Percentiles rank a stretch among this genome's conserved stretches.
These are phyloP conservation scores for Colletotrichum chrysophilum DNA, from an alignment of 2,329 filamentous ascomycete genomes.

Conservation along the genomic window DNA sequence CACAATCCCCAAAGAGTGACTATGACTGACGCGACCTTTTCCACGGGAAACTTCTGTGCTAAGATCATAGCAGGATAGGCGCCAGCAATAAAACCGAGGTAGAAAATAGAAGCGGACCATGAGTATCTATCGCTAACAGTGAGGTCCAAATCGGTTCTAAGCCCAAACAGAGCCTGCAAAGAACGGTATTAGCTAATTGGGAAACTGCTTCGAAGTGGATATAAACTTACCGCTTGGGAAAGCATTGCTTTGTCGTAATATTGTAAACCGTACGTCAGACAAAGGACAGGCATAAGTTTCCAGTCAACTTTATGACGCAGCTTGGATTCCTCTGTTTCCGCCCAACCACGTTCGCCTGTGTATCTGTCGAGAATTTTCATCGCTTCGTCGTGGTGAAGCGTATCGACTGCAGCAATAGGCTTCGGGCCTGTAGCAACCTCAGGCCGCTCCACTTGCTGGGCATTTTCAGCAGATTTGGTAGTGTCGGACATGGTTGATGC, in stretches of 20 bases:
- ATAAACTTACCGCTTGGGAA: constrained; percentile 38
- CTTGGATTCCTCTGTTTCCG: constrained; percentile 44
- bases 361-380: constrained; percentile 45
- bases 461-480: constrained; percentile 19
- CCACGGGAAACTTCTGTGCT: constrained; percentile 30
- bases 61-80: constrained; percentile 36
- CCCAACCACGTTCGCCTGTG: constrained; percentile 46
- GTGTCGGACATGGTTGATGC: constrained; percentile 11
- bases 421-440: not conserved
- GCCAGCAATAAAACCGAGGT: constrained; percentile 34
- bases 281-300: constrained; percentile 46
- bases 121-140: constrained; percentile 32
- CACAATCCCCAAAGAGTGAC: constrained; percentile 34
- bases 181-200: constrained; percentile 40
- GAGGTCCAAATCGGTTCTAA: constrained; percentile 30
- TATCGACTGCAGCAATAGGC: constrained; percentile 28
- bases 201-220: constrained; percentile 33
- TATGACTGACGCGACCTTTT: constrained; percentile 32
- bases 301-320: constrained; percentile 47
- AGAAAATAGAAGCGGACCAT: constrained; percentile 36
- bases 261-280: constrained; percentile 34
- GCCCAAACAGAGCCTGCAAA: constrained; percentile 29
- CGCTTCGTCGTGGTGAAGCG: constrained; percentile 42
- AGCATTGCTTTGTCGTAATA: constrained; percentile 29
- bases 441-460: constrained; percentile 6